A percentile compares a stretch with the other conserved stretches of the same genome.
Evolutionary conservation across 345 rosid species (phyloP).

Genomic region (Lepidium sativum): DNA sequence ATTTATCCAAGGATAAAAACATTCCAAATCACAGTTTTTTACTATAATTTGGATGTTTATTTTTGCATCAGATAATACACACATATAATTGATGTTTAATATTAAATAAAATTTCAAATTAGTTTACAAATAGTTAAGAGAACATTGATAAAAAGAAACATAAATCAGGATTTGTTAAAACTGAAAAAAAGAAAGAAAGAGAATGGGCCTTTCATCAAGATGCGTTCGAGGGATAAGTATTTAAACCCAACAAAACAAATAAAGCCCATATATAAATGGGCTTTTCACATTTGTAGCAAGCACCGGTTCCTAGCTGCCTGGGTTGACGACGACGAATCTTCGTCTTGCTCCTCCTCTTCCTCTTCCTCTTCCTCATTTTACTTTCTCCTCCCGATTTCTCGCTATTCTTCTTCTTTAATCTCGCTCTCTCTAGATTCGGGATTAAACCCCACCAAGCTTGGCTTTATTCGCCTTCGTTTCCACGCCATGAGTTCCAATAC

Average conservation of each 20-base stretch:
- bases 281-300: neutral
- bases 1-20: too few species aligned
- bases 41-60: too few species aligned
- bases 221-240: too few species aligned
- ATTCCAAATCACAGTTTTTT: too few species aligned
- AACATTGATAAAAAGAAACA: too few species aligned
- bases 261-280: neutral
- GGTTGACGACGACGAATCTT: conserved; percentile 1
- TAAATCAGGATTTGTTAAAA: too few species aligned
- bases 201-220: neutral
- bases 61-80: too few species aligned
- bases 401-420: neutral
- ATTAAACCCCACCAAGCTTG: too few species aligned
- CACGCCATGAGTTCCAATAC: conserved; percentile 41
- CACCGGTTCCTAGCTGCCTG: neutral
- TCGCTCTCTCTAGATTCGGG: neutral
- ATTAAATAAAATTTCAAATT: too few species aligned
- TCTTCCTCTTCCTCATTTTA: neutral
- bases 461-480: neutral
- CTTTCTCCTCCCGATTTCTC: neutral
- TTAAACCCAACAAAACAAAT: neutral
- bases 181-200: neutral
- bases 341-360: neutral
- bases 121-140: too few species aligned
- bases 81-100: too few species aligned